Evolutionary conservation across 2,329 filamentous ascomycete genomes (phyloP).

Genomic region (Colletotrichum sp.): DNA sequence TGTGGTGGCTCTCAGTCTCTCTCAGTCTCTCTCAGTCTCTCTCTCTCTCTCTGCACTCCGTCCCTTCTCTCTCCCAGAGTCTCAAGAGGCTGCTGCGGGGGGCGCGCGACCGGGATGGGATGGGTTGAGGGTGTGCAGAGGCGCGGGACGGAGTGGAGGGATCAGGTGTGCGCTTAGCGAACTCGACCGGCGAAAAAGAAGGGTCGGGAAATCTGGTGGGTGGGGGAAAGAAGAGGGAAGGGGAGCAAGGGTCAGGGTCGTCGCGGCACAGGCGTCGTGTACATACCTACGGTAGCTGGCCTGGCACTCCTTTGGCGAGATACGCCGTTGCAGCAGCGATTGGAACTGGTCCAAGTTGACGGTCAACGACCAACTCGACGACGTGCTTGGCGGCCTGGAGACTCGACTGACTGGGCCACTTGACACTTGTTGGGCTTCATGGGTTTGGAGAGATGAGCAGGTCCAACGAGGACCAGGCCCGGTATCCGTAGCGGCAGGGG

Average conservation of each 20-base stretch:
- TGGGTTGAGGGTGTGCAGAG: background rate
- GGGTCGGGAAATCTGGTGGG: slow-evolving; percentile 13
- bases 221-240: background rate
- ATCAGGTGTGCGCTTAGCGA: slow-evolving; percentile 6
- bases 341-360: background rate
- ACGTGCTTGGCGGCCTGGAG: background rate
- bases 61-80: background rate
- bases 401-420: background rate
- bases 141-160: slow-evolving; percentile 9
- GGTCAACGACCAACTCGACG: background rate
- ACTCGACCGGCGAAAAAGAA: slow-evolving; percentile 7
- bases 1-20: background rate
- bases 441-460: slow-evolving; percentile 3
- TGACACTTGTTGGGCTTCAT: background rate
- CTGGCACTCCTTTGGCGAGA: background rate
- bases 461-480: background rate
- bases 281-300: background rate
- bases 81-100: background rate
- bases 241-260: background rate
- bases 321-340: background rate
- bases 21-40: background rate
- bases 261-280: slow-evolving; percentile 4
- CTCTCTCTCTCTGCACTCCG: background rate
- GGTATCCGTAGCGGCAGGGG: background rate
- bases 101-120: background rate